Conservation (phyloP, 208 protist species). For the Leishmania braziliensis region DNA sequence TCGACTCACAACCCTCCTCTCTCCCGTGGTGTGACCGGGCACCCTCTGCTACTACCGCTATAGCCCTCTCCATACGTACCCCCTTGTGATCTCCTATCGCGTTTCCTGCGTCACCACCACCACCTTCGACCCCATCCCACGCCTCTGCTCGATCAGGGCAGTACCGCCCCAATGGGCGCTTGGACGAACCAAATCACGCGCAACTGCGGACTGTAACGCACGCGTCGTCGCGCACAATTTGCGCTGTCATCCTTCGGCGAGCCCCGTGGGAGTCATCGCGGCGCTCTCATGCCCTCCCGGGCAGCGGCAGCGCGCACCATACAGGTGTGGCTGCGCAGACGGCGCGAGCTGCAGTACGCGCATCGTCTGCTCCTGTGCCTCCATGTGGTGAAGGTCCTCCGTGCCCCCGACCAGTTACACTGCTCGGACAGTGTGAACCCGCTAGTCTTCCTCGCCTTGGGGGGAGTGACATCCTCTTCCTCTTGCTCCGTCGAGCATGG, state of each 20-base stretch:
- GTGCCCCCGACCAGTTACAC: background rate
- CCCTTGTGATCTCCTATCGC: too few species aligned
- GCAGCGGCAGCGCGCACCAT: slow-evolving; percentile 2
- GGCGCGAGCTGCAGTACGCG: background rate
- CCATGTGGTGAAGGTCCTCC: background rate
- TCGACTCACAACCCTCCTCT: background rate
- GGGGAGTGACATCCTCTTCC: background rate
- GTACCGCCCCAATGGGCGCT: background rate
- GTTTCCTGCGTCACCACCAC: background rate
- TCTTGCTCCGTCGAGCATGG: background rate
- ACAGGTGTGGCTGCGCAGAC: slow-evolving; percentile 8
- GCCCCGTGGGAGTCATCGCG: background rate
- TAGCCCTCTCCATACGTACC: background rate
- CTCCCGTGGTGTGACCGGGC: background rate
- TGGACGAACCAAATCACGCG: background rate
- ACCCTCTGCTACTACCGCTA: background rate
- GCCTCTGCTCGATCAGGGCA: background rate
- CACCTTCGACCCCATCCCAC: background rate
- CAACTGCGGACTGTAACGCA: background rate
- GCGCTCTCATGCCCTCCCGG: background rate
- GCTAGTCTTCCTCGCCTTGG: background rate
- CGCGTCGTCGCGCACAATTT: background rate
- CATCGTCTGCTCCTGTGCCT: slow-evolving; percentile 18
- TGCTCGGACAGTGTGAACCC: background rate
- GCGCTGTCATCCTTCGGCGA: background rate